phyloP scores from a whole-genome alignment of 2,329 filamentous ascomycete genomes.

The Fusarium euwallaceae region DNA sequence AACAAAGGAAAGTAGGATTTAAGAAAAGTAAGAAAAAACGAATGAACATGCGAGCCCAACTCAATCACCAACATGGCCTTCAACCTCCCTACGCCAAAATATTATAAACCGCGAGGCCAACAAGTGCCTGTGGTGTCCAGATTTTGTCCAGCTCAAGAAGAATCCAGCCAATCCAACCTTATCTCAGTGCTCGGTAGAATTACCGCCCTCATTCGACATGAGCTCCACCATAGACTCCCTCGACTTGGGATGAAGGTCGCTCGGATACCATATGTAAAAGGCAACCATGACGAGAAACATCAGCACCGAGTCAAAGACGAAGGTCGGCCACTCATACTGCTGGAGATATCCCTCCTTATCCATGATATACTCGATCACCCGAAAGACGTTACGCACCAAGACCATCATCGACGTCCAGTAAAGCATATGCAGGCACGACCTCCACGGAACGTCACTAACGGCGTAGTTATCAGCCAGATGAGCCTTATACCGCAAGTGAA shows the following conservation, averaged over 20 bases:
- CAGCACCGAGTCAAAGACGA: slow-evolving; percentile 22
- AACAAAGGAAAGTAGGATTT: not conserved
- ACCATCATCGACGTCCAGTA: slow-evolving; percentile 17
- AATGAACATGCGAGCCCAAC: not conserved
- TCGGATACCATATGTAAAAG: slow-evolving; percentile 28
- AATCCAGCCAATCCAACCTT: too few species aligned
- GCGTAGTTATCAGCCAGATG: not conserved
- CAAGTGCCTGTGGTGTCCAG: not conserved
- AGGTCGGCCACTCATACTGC: slow-evolving; percentile 34
- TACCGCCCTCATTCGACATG: not conserved
- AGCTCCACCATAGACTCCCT: slow-evolving; percentile 11
- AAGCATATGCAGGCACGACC: slow-evolving; percentile 20
- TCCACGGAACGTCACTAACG: not conserved
- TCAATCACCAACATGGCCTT: not conserved
- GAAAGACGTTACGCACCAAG: slow-evolving; percentile 20
- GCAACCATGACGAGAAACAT: slow-evolving; percentile 28
- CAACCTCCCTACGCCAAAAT: accelerated
- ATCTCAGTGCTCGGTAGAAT: not conserved
- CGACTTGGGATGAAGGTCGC: not conserved
- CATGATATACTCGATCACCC: slow-evolving; percentile 30
- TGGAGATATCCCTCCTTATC: slow-evolving; percentile 24
- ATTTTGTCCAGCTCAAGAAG: too few species aligned
- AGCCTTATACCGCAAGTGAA: slow-evolving; percentile 8
- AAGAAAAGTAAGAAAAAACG: not conserved
- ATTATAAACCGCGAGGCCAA: too few species aligned